Base-by-base conservation (phyloP, 2,329 filamentous ascomycete species). In the Fusarium xylarioides region DNA sequence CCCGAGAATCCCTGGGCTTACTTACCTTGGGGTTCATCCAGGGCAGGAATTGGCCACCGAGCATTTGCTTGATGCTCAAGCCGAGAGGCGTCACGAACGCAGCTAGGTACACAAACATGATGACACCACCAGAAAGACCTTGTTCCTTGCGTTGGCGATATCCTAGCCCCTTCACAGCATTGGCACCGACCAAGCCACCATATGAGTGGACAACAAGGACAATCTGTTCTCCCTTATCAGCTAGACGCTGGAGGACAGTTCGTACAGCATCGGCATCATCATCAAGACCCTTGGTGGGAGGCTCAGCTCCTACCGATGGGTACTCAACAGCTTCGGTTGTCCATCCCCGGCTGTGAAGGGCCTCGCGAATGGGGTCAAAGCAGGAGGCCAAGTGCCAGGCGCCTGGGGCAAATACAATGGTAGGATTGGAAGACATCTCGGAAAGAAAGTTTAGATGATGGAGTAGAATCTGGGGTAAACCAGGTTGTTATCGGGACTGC, bases 161-260 rank as follows among this genome's bases (percentile, higher is more conserved):
- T 5, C 80, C 78, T 2, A 83, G 74, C 1, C 81, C 82, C 18
- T 77, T 70, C 14, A 85, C 73, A 1, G 82, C 84, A 50, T 81
- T 81, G 34, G 79, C 77, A 12, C 79, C 81, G 4, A 84, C 77
- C 2, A 84, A 75, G 19, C 84, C 85, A n/a, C 82, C 81, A 76
- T 85, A 86, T 5, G 82, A 85, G 68, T 87, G 84, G 9, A 81
- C 78, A 10, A 83, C 72, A 5, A 86, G 79, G 2, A 86, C 72
- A 19, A 86, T 80, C 34, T 85, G 78, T 50, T 83, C 82, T 21
- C 81, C 81, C 7, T 75, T 63, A 26, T 81, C 79, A 11, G 78
- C 73, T 19, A 85, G 78, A 18, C 64, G 58, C 19, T 74, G 57
- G 37, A 83, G 42, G 0, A 71, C 66, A 0, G 49, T 26, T n/a